These are phyloP conservation scores for Ogataea polymorpha DNA, from an alignment of 805 yeast species.

Conservation along the genomic window DNA sequence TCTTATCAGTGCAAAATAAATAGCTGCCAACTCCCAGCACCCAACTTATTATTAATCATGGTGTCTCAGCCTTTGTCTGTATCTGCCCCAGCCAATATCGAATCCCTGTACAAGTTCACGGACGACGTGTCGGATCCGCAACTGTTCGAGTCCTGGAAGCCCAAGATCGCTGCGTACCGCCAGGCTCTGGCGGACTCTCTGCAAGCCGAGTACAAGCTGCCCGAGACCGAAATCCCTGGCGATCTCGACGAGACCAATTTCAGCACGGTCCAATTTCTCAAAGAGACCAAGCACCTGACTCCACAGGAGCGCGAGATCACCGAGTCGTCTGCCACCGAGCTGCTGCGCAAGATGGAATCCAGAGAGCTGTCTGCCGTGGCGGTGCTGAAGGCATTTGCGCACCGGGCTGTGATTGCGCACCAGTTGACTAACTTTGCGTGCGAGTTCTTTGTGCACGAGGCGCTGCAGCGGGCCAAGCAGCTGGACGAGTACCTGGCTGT, in stretches of 20 bases:
- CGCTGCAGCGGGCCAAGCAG: slow-evolving; percentile 52
- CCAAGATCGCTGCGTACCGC: slow-evolving; percentile 43
- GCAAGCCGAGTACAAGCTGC: slow-evolving; percentile 29
- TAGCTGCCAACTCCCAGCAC: not conserved
- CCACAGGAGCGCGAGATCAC: slow-evolving; percentile 42
- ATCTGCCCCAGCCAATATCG: slow-evolving; percentile 29
- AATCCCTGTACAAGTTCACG: slow-evolving; percentile 29
- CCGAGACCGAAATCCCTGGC: slow-evolving; percentile 32
- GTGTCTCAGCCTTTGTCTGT: slow-evolving; percentile 9
- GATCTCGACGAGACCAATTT: slow-evolving; percentile 34
- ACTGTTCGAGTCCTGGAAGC: slow-evolving; percentile 42
- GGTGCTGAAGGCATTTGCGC: slow-evolving; percentile 61
- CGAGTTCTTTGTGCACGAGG: slow-evolving; percentile 61
- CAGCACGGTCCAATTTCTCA: slow-evolving; percentile 36
- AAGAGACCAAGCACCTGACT: slow-evolving; percentile 31
- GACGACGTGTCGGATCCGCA: slow-evolving; percentile 36
- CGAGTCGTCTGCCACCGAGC: slow-evolving; percentile 39
- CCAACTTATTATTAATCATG: slow-evolving; percentile 6
- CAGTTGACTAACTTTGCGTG: slow-evolving; percentile 53
- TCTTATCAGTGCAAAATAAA: slow-evolving; percentile 5
- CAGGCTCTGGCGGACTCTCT: slow-evolving; percentile 27
- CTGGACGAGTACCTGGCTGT: slow-evolving; percentile 49
- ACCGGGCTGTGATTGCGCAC: slow-evolving; percentile 62
- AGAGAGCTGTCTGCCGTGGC: slow-evolving; percentile 48
- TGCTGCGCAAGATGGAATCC: slow-evolving; percentile 42